Percentiles rank a stretch among this genome's conserved stretches.
These are phyloP conservation scores for Phytomonas sp. DNA, from an alignment of 208 protist species.

Conservation along the genomic window DNA sequence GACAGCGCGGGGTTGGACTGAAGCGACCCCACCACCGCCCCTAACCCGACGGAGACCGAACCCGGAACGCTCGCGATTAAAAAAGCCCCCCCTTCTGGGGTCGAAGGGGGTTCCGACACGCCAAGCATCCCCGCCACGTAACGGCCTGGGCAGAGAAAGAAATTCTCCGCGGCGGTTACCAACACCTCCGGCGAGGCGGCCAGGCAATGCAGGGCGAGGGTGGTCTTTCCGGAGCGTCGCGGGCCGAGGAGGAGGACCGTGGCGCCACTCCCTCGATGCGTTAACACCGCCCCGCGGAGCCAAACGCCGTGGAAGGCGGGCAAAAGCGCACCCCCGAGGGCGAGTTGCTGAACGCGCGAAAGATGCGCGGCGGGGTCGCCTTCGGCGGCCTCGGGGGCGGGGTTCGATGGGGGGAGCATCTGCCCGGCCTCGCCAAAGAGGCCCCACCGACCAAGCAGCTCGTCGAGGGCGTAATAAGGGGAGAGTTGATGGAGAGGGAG, in stretches of 20 bases:
- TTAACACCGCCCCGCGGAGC: slow-evolving; percentile 51
- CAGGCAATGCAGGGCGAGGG: slow-evolving; percentile 66
- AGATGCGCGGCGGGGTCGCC: slow-evolving; percentile 4
- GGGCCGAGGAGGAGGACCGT: slow-evolving; percentile 44
- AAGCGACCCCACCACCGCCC: slow-evolving; percentile 56
- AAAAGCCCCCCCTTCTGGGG: background rate
- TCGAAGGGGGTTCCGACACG: background rate
- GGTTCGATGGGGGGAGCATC: slow-evolving; percentile 7
- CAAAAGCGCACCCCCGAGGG: slow-evolving; percentile 29
- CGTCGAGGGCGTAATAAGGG: slow-evolving; percentile 50
- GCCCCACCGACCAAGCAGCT: slow-evolving; percentile 52
- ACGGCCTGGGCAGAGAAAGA: slow-evolving; percentile 29
- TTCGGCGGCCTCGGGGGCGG: background rate
- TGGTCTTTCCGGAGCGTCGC: slow-evolving; percentile 59
- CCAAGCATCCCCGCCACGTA: slow-evolving; percentile 14
- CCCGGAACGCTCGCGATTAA: slow-evolving; percentile 34
- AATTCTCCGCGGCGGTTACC: slow-evolving; percentile 45
- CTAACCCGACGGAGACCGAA: slow-evolving; percentile 36
- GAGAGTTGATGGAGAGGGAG: slow-evolving; percentile 42
- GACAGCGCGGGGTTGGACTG: slow-evolving; percentile 42
- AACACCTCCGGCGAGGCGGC: slow-evolving; percentile 18
- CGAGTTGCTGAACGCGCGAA: slow-evolving; percentile 16
- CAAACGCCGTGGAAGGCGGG: slow-evolving; percentile 33
- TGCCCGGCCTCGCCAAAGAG: slow-evolving; percentile 38
- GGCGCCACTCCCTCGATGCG: slow-evolving; percentile 23